Evolutionary conservation across 2,329 filamentous ascomycete species (phyloP).

Genomic region (Domatiomyces catenatus): DNA sequence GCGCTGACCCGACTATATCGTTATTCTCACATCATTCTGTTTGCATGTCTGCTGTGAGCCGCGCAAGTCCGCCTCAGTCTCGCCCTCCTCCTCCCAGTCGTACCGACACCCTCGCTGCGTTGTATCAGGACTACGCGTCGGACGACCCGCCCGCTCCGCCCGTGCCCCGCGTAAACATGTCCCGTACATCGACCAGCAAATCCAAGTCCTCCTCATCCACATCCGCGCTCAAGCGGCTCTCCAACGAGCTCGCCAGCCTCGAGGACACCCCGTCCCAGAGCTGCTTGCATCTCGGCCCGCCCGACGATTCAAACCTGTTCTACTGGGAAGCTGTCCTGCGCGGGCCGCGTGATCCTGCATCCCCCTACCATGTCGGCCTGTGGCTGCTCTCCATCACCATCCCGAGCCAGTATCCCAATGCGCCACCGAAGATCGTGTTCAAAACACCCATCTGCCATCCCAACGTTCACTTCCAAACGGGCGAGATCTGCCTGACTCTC

Average conservation of each 20-base stretch:
- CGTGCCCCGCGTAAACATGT: not conserved
- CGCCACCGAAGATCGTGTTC: slow-evolving; percentile 65
- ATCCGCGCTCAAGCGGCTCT: slow-evolving; percentile 40
- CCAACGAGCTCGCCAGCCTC: slow-evolving; percentile 47
- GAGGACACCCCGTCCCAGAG: slow-evolving; percentile 40
- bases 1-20: too few relatives aligned
- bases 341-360: slow-evolving; percentile 29
- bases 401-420: slow-evolving; percentile 61
- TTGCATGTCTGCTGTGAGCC: not conserved
- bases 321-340: slow-evolving; percentile 46
- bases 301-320: slow-evolving; percentile 42
- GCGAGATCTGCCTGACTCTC: slow-evolving; percentile 88
- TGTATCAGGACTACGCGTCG: not conserved
- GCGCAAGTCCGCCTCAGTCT: not conserved
- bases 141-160: not conserved
- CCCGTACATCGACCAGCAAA: slow-evolving; percentile 4
- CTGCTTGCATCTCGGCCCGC: slow-evolving; percentile 41
- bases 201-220: slow-evolving; percentile 8
- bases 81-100: not conserved
- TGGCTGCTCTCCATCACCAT: slow-evolving; percentile 71
- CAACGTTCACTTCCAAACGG: slow-evolving; percentile 58
- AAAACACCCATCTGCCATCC: slow-evolving; percentile 73
- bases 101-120: not conserved
- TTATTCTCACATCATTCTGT: not conserved
- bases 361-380: slow-evolving; percentile 42